Evolutionary conservation across 345 rosid species (phyloP).

Genomic region (Clarkia xantiana): DNA sequence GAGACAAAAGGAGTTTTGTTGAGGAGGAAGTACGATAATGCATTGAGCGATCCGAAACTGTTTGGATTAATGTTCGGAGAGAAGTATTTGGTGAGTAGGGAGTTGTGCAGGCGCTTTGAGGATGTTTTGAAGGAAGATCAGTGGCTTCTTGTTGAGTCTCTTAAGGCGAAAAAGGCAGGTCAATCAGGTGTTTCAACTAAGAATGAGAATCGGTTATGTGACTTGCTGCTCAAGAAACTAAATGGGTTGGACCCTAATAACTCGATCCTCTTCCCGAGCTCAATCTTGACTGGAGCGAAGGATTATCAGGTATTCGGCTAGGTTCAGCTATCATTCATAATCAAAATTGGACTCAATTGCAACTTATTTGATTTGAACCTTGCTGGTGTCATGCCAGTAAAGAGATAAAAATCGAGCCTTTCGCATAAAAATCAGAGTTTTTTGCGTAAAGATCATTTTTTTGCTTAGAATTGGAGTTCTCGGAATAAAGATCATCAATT

Average conservation of each 20-base stretch:
- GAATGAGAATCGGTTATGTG: constrained; percentile 50
- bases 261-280: constrained; percentile 47
- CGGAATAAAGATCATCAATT: no score
- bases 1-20: constrained; percentile 50
- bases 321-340: no score
- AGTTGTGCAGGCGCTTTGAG: constrained; percentile 36
- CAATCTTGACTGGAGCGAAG: constrained; percentile 44
- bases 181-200: constrained; percentile 15
- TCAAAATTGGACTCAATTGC: no score
- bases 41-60: constrained; percentile 65
- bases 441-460: no score
- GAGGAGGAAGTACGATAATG: constrained; percentile 49
- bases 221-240: constrained; percentile 46
- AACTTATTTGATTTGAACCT: no score
- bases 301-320: constrained; percentile 27
- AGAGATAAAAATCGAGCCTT: no score
- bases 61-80: constrained; percentile 67
- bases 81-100: constrained; percentile 54
- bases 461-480: no score
- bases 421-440: no score
- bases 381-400: no score
- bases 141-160: constrained; percentile 53
- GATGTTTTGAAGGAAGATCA: constrained; percentile 59
- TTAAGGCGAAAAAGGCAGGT: constrained; percentile 36
- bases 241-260: constrained; percentile 15